These are phyloP conservation scores for Trichoderma asperelloides DNA, from an alignment of 495 filamentous ascomycete genomes.

Conservation along the genomic window DNA sequence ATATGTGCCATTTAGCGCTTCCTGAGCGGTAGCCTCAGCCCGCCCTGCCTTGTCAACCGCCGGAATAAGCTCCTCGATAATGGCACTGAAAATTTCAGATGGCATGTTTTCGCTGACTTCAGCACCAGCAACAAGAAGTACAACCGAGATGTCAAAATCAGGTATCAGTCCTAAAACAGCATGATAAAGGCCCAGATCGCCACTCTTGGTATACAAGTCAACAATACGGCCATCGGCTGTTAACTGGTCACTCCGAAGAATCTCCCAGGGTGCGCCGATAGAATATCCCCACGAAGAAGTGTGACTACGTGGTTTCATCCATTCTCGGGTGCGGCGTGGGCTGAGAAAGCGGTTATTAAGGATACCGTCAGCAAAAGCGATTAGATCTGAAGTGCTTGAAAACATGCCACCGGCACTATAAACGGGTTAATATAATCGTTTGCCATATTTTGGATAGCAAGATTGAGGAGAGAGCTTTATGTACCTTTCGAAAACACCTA, in stretches of 20 bases:
- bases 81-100: slow-evolving; percentile 23
- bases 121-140: slow-evolving; percentile 34
- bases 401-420: slow-evolving; percentile 37
- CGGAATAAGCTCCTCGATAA: slow-evolving; percentile 31
- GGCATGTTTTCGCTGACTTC: slow-evolving; percentile 19
- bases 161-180: slow-evolving; percentile 37
- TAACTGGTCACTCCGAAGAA: slow-evolving; percentile 26
- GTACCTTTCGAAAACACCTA: slow-evolving; percentile 39
- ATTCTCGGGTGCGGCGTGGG: slow-evolving; percentile 36
- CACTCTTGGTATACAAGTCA: slow-evolving; percentile 49
- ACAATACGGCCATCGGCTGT: slow-evolving; percentile 31
- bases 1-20: slow-evolving; percentile 34
- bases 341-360: slow-evolving; percentile 38
- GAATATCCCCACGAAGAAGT: slow-evolving; percentile 34
- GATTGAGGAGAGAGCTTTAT: slow-evolving; percentile 10
- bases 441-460: slow-evolving; percentile 6
- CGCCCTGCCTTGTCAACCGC: slow-evolving; percentile 38
- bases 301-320: slow-evolving; percentile 44
- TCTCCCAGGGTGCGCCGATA: slow-evolving; percentile 52
- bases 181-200: slow-evolving; percentile 41
- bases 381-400: slow-evolving; percentile 45
- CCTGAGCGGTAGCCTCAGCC: slow-evolving; percentile 22
- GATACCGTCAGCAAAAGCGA: slow-evolving; percentile 39
- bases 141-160: slow-evolving; percentile 44
- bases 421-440: not conserved